Percentiles rank a stretch among this genome's conserved stretches.
Evolutionary conservation across 202 grass and related monocot genomes (phyloP).

Genomic region (Panicum virgatum): DNA sequence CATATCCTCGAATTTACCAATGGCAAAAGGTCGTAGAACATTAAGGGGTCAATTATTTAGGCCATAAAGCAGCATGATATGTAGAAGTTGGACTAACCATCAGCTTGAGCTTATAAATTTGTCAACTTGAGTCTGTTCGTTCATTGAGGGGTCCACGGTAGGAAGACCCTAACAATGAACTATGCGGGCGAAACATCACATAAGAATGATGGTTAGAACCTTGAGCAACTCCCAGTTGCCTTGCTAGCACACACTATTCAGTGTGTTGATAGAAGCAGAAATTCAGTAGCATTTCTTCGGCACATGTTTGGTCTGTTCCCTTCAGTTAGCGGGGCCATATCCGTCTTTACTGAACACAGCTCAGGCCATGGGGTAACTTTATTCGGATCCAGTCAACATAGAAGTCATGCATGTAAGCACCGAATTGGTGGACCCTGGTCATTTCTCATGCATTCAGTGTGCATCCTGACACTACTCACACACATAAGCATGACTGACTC

Average conservation of each 20-base stretch:
- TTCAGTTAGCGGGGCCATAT: constrained; percentile 37
- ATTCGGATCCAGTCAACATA: constrained; percentile 29
- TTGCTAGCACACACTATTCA: background rate
- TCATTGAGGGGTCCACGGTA: background rate
- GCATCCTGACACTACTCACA: background rate
- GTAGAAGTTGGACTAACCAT: background rate
- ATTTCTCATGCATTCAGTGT: background rate
- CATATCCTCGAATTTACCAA: background rate
- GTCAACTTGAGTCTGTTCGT: background rate
- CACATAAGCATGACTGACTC: background rate
- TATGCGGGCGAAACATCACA: background rate
- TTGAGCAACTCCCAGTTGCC: background rate
- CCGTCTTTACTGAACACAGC: constrained; percentile 26
- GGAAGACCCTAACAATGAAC: background rate
- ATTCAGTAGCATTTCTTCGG: background rate
- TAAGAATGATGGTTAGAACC: background rate
- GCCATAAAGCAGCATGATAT: background rate
- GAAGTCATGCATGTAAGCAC: background rate
- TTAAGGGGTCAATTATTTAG: background rate
- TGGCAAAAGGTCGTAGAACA: background rate
- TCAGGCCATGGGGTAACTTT: constrained; percentile 12
- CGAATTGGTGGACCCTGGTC: constrained; percentile 9
- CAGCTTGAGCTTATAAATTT: background rate
- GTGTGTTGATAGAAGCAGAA: constrained; percentile 10
- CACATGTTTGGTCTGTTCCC: constrained; percentile 8